Base-by-base conservation (phyloP, 1,284 basidiomycete species). In the Papiliotrema laurentii region DNA sequence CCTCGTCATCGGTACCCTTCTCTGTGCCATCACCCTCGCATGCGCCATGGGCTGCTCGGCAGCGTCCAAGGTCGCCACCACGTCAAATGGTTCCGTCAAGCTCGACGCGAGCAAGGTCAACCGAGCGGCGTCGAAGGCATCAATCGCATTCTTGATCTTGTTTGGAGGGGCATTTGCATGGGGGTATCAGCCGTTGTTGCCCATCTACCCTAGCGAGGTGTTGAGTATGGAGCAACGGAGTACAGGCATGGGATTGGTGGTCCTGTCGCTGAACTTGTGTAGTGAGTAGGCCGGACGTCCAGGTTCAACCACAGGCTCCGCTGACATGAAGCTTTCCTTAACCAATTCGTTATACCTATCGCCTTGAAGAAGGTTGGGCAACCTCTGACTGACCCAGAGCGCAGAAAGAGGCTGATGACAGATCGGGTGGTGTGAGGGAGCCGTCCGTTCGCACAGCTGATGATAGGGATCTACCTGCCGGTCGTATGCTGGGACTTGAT, bases 321-420 rank as follows among this genome's bases (percentile, higher is more conserved):
- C 36, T 39, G 24, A 45, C 45, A 2, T 14, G 11, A 25, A 61
- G 59, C 55, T 18, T 58, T 59, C 19, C 25, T 61, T 6, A 53
- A 51, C 28, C 53, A 56, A 21, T 53, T 59, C 38, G 53, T 47
- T 3, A 59, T 56, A n/a, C 59, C 59, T 10, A 56, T 61, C n/a
- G 56, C 51, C 53, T 34, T 41, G 50, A 40, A 5, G 16, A 18
- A 14, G 26, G 16, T 28, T 6, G 35, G 16, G 11, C 6, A n/a
- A n/a, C n/a, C 16, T 27, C 21, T 26, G 16, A 14, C 40, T 42
- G 25, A 42, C 11, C n/a, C 22, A 11, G 14, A 36, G 44, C 34
- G 3, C 19, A 34, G 30, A 44, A 34, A 5, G 30, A 45, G 42
- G 28, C 25, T 28, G 26, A 3, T 2, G 44, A 19, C 27, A 51